Conservation (phyloP, 164 flowering plant species). For the Vitis amurensis region DNA sequence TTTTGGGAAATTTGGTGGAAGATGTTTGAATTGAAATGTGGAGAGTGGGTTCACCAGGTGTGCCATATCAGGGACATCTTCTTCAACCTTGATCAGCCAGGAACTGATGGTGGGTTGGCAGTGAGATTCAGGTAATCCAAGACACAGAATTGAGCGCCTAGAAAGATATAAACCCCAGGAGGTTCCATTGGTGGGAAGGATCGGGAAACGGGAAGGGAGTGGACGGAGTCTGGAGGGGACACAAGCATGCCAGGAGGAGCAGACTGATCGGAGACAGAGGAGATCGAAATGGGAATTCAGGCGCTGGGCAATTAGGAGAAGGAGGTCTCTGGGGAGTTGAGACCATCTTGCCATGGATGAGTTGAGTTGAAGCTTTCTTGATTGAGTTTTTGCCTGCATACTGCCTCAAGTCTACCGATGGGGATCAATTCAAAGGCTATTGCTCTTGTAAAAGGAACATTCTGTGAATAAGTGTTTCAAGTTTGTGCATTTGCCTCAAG, state of each 20-base stretch:
- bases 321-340: constrained; percentile 54
- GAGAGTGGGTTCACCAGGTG: constrained; percentile 50
- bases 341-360: constrained; percentile 59
- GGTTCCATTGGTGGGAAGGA: constrained; percentile 37
- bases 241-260: constrained; percentile 58
- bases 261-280: constrained; percentile 64
- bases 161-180: constrained; percentile 49
- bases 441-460: too few relatives aligned
- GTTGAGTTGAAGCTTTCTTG: background rate
- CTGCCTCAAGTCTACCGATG: too few relatives aligned
- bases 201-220: constrained; percentile 32
- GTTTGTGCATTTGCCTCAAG: too few relatives aligned
- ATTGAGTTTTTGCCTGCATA: too few relatives aligned
- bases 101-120: background rate
- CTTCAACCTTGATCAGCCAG: constrained; percentile 63
- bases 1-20: constrained; percentile 30
- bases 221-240: constrained; percentile 21
- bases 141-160: constrained; percentile 40
- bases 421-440: too few relatives aligned
- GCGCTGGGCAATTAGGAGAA: constrained; percentile 33
- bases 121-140: constrained; percentile 14
- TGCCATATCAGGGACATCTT: constrained; percentile 16
- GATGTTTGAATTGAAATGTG: constrained; percentile 15
- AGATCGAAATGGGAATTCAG: constrained; percentile 34
- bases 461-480: too few relatives aligned